Evolutionary conservation across 148 eudicot genomes (phyloP), one percentile per base, ranked within the genome.

Genomic region (Spergularia marina): DNA sequence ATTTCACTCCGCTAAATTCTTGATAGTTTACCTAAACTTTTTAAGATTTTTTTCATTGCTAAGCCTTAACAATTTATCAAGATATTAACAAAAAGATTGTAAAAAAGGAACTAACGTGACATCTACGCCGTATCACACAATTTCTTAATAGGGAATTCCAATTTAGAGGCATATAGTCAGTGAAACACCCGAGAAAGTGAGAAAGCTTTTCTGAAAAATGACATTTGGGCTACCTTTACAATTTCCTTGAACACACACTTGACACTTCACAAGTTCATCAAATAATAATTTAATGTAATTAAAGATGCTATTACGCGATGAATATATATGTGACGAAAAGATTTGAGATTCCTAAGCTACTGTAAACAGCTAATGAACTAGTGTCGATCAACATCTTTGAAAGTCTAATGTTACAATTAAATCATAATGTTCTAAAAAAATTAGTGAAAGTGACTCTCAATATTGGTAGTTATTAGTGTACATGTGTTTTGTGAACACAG

Each of bases 161-260:
- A 23, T 23, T 23, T 23, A 23, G 25, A 23, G 25, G 25, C 25
- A 23, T 23, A 23, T 23, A 23, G n/a, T n/a, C 25, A 23, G 58
- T 67, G 83, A 78, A 82, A 77, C 81, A 74, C 65, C 81, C 76
- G 36, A 82, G 81, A 78, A 82, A 59, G 70, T 78, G 67, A 59
- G 63, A 52, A 65, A 52, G 39, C 10, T 44, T 9, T 40, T 57
- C n/a, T 15, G 30, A 21, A 82, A 67, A 78, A 53, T 70, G 78
- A 74, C 73, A 82, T 74, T 69, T 70, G 76, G 73, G 47, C 59
- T 69, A 68, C 53, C 61, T 70, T 51, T 53, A 51, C 71, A 60
- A 77, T 41, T 72, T 73, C 40, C 17, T 63, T 64, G 30, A 39
- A 72, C 57, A 39, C 30, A 41, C 68, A 69, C 66, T 58, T 18